Percentiles rank a stretch among this genome's conserved stretches.
Conservation (phyloP, 2,329 filamentous ascomycete species). For the Phyllosticta citriasiana region DNA sequence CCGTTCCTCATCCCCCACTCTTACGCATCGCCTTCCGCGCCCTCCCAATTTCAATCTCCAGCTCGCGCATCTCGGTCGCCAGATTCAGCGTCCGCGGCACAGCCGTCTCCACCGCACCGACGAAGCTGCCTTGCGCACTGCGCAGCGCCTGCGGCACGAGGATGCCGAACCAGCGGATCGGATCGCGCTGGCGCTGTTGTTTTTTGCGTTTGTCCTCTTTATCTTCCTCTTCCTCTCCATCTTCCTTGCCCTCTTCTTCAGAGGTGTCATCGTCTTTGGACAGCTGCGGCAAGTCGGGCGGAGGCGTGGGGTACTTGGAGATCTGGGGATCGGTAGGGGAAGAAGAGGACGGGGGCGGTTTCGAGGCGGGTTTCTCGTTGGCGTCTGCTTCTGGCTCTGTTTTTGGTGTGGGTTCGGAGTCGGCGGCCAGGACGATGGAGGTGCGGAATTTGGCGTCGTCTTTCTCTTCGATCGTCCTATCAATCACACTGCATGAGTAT, state of each 20-base stretch:
- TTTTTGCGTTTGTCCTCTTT: not conserved
- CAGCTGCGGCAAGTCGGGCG: not conserved
- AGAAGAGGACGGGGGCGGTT: not conserved
- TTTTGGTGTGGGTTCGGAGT: not conserved
- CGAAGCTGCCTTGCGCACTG: slow-evolving; percentile 50
- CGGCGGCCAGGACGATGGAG: not conserved
- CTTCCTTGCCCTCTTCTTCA: not conserved
- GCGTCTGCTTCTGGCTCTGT: not conserved
- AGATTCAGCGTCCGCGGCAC: slow-evolving; percentile 49
- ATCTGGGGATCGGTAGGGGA: not conserved
- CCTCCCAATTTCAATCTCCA: slow-evolving; percentile 60
- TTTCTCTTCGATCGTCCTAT: not conserved
- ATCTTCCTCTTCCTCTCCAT: not conserved
- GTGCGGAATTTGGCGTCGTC: not conserved
- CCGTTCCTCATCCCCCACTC: not conserved
- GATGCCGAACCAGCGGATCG: slow-evolving; percentile 48
- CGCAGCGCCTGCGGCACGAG: slow-evolving; percentile 40
- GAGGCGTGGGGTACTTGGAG: not conserved
- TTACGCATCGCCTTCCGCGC: slow-evolving; percentile 38
- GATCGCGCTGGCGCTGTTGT: slow-evolving; percentile 32
- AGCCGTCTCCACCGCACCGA: slow-evolving; percentile 45
- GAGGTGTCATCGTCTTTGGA: not conserved
- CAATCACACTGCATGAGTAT: slow-evolving; percentile 17
- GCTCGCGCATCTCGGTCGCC: slow-evolving; percentile 49
- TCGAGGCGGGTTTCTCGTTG: not conserved